Evolutionary conservation across 148 eudicot genomes (phyloP).

Genomic region (Fagopyrum tataricum): DNA sequence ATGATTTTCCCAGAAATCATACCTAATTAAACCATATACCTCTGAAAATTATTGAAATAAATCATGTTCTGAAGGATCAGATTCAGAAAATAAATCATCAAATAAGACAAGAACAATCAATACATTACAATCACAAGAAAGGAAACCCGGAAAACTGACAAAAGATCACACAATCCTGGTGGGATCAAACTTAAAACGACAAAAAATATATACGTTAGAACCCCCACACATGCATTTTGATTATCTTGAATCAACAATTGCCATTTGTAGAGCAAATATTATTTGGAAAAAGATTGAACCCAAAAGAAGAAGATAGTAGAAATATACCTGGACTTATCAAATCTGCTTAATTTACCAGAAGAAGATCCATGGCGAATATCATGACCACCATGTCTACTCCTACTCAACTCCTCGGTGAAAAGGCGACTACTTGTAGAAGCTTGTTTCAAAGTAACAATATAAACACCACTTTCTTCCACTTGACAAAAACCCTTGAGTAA

Average conservation of each 20-base stretch:
- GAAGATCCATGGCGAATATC: slow-evolving; percentile 22
- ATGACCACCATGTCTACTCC: slow-evolving; percentile 6
- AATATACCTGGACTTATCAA: slow-evolving; percentile 52
- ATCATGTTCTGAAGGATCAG: neutral
- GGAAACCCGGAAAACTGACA: slow-evolving; percentile 9
- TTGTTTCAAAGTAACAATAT: slow-evolving; percentile 81
- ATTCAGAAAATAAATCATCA: neutral
- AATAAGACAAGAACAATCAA: slow-evolving; percentile 16
- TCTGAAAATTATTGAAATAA: slow-evolving; percentile 4
- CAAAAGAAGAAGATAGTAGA: slow-evolving; percentile 2
- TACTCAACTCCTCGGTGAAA: slow-evolving; percentile 30
- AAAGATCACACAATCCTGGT: slow-evolving; percentile 11
- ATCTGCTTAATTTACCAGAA: slow-evolving; percentile 24
- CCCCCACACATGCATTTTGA: slow-evolving; percentile 4
- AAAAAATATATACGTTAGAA: slow-evolving; percentile 34
- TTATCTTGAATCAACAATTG: slow-evolving; percentile 7
- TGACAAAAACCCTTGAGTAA: slow-evolving; percentile 31
- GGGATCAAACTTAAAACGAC: slow-evolving; percentile 23
- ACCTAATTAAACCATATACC: neutral
- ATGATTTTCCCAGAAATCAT: slow-evolving; percentile 6
- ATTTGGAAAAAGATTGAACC: neutral
- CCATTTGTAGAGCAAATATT: neutral
- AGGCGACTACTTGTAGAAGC: slow-evolving; percentile 39
- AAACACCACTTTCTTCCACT: slow-evolving; percentile 47
- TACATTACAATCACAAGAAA: slow-evolving; percentile 20